Base-by-base conservation (phyloP, 2,329 filamentous ascomycete species). In the Byssoonygena ceratinophila region DNA sequence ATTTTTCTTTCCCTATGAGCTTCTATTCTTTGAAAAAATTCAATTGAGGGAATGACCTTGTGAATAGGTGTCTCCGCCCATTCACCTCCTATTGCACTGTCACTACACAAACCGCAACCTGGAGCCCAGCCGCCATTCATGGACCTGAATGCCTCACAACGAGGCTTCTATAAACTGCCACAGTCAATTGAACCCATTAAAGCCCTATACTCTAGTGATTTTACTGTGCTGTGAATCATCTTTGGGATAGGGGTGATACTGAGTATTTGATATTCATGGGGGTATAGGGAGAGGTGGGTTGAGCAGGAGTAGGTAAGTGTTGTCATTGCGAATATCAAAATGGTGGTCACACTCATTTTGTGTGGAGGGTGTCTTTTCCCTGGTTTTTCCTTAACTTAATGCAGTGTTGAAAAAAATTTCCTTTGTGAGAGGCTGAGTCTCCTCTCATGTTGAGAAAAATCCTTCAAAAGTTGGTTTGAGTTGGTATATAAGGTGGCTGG, bases 31-130 rank as follows among this genome's bases (percentile, higher is more conserved):
- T 14, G n/a, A 12, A 51, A 36, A 45, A 22, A 22, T 44, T 51
- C 40, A 27, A 51, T 45, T 44, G 39, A 45, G 18, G 18, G 18
- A 23, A 23, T 18, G 11, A 27, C 8, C 22, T 8, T 20, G 7
- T 51, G 49, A 51, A 51, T 51, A 40, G 40, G 27, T 45, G 31
- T 3, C 16, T 27, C 31, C 49, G 40, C 40, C 23, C 31, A 45
- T 51, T 45, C 20, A 51, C 29, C 40, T 43, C 12, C 4, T 12
- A 36, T 45, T 36, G 32, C 49, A 51, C 37, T 20, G 49, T 37
- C 40, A 51, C 49, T 51, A 45, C 49, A 36, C 49, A 45, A 36
- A 20, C 14, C 9, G 7, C 20, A 27, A 44, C 11, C 40, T 39
- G 18, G 18, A 32, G 12, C n/a, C 7, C 27, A 34, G 16, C 40